These are phyloP conservation scores for Aegilops speltoides DNA, from an alignment of 176 grass and related monocot species.

Conservation along the genomic window DNA sequence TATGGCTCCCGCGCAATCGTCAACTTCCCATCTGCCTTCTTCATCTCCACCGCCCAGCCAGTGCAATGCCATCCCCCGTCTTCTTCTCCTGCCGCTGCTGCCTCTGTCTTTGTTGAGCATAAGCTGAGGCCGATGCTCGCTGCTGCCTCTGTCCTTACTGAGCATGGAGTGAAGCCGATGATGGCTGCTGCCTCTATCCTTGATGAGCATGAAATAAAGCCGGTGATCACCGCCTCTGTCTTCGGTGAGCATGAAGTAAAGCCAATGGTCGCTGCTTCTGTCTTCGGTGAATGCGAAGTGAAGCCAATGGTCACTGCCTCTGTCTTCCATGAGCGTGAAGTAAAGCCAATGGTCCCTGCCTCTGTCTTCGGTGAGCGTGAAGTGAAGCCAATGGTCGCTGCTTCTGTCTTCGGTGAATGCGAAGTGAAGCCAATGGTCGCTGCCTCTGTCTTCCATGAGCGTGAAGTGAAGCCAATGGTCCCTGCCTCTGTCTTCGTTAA, in stretches of 20 bases:
- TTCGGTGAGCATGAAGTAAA: background rate
- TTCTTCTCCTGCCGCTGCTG: background rate
- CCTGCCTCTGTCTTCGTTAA: background rate
- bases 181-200: background rate
- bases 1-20: slow-evolving; percentile 26
- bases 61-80: background rate
- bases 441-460: background rate
- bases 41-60: background rate
- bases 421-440: slow-evolving; percentile 14
- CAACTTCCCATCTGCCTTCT: slow-evolving; percentile 36
- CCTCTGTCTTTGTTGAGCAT: slow-evolving; percentile 16
- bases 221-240: background rate
- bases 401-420: background rate
- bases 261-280: background rate
- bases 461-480: slow-evolving; percentile 8
- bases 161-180: background rate
- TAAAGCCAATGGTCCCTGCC: background rate
- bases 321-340: background rate
- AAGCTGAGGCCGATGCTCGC: slow-evolving; percentile 12
- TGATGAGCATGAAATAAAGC: background rate
- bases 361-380: background rate
- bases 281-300: background rate
- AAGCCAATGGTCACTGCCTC: background rate
- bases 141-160: background rate
- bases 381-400: background rate